Evolutionary conservation across 106 monocot genomes (phyloP).

Genomic region (Dendrobium nobile): DNA sequence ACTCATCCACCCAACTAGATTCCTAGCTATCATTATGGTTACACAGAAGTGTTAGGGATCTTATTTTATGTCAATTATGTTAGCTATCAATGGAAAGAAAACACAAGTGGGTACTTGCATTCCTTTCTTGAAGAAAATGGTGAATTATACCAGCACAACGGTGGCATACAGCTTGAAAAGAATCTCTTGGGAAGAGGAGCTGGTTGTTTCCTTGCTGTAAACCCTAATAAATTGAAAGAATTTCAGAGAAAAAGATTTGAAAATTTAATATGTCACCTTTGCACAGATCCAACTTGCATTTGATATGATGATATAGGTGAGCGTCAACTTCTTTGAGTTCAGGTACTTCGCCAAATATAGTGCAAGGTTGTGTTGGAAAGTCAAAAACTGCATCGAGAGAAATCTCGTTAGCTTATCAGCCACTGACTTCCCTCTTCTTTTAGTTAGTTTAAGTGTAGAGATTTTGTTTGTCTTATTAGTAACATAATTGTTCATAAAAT

Average conservation of each 20-base stretch:
- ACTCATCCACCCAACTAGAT: no score
- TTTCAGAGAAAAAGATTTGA: neutral
- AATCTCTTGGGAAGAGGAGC: neutral
- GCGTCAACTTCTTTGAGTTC: neutral
- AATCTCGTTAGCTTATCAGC: neutral
- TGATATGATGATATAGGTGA: neutral
- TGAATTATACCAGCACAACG: neutral
- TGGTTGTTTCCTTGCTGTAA: constrained; percentile 4
- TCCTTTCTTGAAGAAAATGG: neutral
- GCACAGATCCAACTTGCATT: neutral
- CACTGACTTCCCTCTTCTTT: neutral
- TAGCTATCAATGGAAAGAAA: neutral
- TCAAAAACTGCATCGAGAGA: neutral
- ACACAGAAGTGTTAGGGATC: no score
- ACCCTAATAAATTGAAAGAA: neutral
- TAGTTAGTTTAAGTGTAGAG: neutral
- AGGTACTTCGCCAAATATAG: neutral
- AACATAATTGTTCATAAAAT: no score
- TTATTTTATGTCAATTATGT: no score
- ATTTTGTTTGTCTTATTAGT: no score
- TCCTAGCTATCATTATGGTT: no score
- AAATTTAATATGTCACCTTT: no score
- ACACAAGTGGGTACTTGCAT: neutral
- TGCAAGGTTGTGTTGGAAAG: constrained; percentile 1
- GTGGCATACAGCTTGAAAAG: neutral